phyloP scores from a whole-genome alignment of 2,329 filamentous ascomycete species.

The Fusarium cicatricum region DNA sequence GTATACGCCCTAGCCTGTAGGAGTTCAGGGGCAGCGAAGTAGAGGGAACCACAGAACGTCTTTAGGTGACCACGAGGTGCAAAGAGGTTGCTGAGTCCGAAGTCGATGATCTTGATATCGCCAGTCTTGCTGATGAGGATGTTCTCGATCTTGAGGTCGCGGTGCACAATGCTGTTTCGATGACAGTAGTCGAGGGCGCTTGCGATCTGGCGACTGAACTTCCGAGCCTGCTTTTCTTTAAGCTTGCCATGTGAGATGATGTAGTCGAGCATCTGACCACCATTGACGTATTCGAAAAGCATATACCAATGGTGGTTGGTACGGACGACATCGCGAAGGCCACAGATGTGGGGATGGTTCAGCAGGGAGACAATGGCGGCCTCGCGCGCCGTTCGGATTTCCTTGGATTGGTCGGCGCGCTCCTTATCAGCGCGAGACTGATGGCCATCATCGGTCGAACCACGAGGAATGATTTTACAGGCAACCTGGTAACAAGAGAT shows the following conservation, averaged over 20 bases:
- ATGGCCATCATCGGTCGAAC: conserved; percentile 86
- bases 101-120: conserved; percentile 99
- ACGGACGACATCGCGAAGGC: conserved; percentile 91
- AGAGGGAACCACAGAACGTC: conserved; percentile 97
- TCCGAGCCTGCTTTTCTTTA: conserved; percentile 97
- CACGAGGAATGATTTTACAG: conserved; percentile 95
- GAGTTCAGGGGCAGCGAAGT: conserved; percentile 95
- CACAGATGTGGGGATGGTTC: conserved; percentile 95
- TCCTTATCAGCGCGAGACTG: conserved; percentile 77
- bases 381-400: conserved; percentile 92
- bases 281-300: conserved; percentile 99
- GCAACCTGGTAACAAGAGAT: conserved; percentile 66
- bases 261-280: conserved; percentile 99
- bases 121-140: conserved; percentile 99
- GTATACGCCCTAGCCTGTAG: conserved; percentile 94
- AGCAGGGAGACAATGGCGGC: conserved; percentile 95
- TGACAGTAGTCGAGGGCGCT: conserved; percentile 98
- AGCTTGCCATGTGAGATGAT: conserved; percentile 98
- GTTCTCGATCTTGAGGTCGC: conserved; percentile 98
- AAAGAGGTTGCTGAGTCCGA: conserved; percentile 96
- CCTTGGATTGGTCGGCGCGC: conserved; percentile 93
- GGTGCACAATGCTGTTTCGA: conserved; percentile 96
- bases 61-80: conserved; percentile 85
- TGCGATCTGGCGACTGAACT: conserved; percentile 96
- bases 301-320: conserved; percentile 99